phyloP scores from a whole-genome alignment of 805 yeast genomes.

The Wickerhamiella shivajii region DNA sequence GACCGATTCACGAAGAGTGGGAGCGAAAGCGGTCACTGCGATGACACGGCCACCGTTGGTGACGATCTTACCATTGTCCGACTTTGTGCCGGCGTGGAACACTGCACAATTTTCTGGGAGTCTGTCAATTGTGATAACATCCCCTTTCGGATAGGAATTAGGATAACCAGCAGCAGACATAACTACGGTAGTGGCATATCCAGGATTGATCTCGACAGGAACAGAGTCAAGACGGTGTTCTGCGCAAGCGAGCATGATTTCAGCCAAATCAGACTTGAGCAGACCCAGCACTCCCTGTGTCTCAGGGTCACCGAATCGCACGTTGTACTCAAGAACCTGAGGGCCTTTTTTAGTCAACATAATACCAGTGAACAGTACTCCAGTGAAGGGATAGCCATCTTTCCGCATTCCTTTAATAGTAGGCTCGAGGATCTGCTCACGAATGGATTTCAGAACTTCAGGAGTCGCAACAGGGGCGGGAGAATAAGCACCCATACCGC shows the following conservation, averaged over 20 bases:
- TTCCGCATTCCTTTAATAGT: constrained; percentile 92
- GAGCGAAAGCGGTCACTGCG: constrained; percentile 79
- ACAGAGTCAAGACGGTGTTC: constrained; percentile 88
- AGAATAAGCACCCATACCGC: constrained; percentile 99
- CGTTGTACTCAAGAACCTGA: constrained; percentile 90
- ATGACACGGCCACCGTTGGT: constrained; percentile 96
- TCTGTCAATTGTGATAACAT: constrained; percentile 49
- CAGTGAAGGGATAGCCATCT: constrained; percentile 91
- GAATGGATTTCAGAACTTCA: constrained; percentile 50
- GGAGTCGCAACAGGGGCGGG: constrained; percentile 95
- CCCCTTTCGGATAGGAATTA: constrained; percentile 71
- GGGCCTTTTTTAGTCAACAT: constrained; percentile 85
- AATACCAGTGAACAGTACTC: constrained; percentile 88
- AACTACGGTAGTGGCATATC: constrained; percentile 81
- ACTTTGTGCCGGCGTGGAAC: constrained; percentile 93
- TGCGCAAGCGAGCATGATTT: constrained; percentile 83
- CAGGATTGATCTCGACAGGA: constrained; percentile 33
- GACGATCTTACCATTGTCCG: constrained; percentile 40
- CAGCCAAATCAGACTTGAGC: constrained; percentile 82
- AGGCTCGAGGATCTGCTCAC: constrained; percentile 67
- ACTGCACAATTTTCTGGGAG: constrained; percentile 50
- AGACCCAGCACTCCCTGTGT: constrained; percentile 92
- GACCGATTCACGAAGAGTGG: constrained; percentile 65
- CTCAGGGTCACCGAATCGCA: constrained; percentile 98
- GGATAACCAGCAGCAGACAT: constrained; percentile 98